A percentile compares a stretch with the other conserved stretches of the same genome.
phyloP scores from a whole-genome alignment of 1,139 yeast genomes.

The Hyphopichia fennica region DNA sequence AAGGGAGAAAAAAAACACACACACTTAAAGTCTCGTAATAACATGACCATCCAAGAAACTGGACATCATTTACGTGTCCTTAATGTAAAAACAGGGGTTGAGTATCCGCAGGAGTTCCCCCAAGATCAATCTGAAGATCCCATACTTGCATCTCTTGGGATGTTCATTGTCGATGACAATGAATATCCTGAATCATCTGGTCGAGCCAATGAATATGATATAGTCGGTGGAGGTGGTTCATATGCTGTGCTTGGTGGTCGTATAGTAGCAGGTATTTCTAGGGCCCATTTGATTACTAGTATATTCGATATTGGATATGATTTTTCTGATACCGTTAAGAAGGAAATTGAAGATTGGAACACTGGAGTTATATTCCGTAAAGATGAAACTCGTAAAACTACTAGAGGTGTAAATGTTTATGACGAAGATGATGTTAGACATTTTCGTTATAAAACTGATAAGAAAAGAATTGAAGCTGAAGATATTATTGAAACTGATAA shows the following conservation, averaged over 20 bases:
- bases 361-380: slow-evolving; percentile 59
- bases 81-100: neutral
- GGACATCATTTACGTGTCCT: neutral
- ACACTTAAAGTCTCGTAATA: too few relatives aligned
- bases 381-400: slow-evolving; percentile 57
- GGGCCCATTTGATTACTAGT: slow-evolving; percentile 52
- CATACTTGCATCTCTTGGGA: slow-evolving; percentile 67
- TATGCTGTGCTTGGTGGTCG: slow-evolving; percentile 81
- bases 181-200: slow-evolving; percentile 48
- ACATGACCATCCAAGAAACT: too few relatives aligned
- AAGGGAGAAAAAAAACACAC: too few relatives aligned
- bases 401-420: slow-evolving; percentile 80
- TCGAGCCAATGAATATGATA: slow-evolving; percentile 45
- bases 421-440: slow-evolving; percentile 59
- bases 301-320: slow-evolving; percentile 80
- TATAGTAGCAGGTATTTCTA: slow-evolving; percentile 40
- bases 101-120: neutral
- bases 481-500: slow-evolving; percentile 50
- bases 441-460: slow-evolving; percentile 51
- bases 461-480: slow-evolving; percentile 58
- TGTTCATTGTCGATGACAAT: slow-evolving; percentile 92
- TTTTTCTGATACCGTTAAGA: slow-evolving; percentile 55
- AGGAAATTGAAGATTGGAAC: slow-evolving; percentile 57
- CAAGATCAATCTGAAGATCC: slow-evolving; percentile 7
- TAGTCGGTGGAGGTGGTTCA: slow-evolving; percentile 90